These are phyloP conservation scores for Cyclotella atomus DNA, from an alignment of 108 stramenopile species.

Conservation along the genomic window DNA sequence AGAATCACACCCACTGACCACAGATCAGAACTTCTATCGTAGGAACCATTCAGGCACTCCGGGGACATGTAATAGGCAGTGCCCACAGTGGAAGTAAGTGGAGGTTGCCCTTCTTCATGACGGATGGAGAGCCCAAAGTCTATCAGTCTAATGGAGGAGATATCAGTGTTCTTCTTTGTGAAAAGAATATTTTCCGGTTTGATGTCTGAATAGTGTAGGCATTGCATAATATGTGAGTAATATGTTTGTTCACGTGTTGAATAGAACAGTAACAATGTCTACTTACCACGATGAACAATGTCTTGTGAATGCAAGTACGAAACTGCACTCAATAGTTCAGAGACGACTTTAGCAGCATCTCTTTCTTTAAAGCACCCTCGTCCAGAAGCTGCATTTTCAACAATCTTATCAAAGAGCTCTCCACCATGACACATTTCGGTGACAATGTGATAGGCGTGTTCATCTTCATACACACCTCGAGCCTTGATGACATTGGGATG, in stretches of 20 bases:
- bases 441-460: conserved; percentile 56
- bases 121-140: conserved; percentile 63
- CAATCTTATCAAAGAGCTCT: conserved; percentile 64
- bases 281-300: conserved; percentile 71
- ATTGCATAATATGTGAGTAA: too few species aligned
- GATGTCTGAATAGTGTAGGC: too few species aligned
- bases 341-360: conserved; percentile 29
- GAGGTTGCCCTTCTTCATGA: neutral
- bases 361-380: conserved; percentile 17
- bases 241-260: too few species aligned
- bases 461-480: conserved; percentile 56
- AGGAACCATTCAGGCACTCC: conserved; percentile 38
- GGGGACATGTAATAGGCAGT: conserved; percentile 57
- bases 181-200: conserved; percentile 60
- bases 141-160: conserved; percentile 56
- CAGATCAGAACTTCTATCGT: conserved; percentile 60
- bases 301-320: conserved; percentile 58
- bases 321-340: conserved; percentile 69
- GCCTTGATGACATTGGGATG: conserved; percentile 64
- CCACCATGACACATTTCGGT: conserved; percentile 63
- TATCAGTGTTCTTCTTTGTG: conserved; percentile 4
- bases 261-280: too few species aligned
- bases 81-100: conserved; percentile 6
- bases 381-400: conserved; percentile 40
- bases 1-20: conserved; percentile 82